Conservation (phyloP, 345 rosid species). For the Populus alba region DNA sequence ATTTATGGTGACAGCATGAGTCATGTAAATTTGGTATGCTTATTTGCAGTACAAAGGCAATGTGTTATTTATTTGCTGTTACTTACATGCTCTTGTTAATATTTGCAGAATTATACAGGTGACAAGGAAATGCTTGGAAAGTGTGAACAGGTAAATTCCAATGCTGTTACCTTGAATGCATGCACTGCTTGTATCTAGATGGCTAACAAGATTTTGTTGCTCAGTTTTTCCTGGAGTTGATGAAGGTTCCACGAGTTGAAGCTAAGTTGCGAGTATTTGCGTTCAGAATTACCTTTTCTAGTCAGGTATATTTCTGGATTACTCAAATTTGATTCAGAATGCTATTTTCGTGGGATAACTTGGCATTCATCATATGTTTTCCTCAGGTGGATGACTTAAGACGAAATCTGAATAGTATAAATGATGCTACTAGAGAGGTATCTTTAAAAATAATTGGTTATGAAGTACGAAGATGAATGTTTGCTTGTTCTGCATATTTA, state of each 20-base stretch:
- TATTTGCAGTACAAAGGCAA: not conserved
- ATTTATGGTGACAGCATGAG: conserved; percentile 2
- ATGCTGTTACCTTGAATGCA: conserved; percentile 18
- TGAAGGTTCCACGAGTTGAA: conserved; percentile 96
- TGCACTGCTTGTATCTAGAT: conserved; percentile 16
- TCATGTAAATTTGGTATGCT: not conserved
- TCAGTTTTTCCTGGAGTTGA: conserved; percentile 92
- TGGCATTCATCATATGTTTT: conserved; percentile 7
- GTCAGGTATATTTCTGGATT: conserved; percentile 56
- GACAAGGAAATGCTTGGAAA: conserved; percentile 91
- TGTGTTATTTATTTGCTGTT: not conserved
- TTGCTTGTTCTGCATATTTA: conserved; percentile 19
- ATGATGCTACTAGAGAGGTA: conserved; percentile 81
- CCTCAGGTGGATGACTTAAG: conserved; percentile 79
- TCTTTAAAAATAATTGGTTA: conserved; percentile 4
- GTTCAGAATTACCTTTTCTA: conserved; percentile 77
- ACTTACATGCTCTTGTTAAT: conserved; percentile 20
- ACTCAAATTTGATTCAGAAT: conserved; percentile 4
- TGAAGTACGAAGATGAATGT: conserved; percentile 5
- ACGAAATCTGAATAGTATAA: conserved; percentile 60
- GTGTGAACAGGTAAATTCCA: conserved; percentile 79
- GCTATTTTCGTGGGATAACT: conserved; percentile 6
- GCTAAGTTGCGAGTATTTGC: conserved; percentile 95
- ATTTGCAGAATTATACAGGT: conserved; percentile 75
- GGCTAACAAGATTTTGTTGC: conserved; percentile 23